These are phyloP conservation scores for Austroboletus olivaceoglutinosus DNA, from an alignment of 1,284 basidiomycete species.

Conservation along the genomic window DNA sequence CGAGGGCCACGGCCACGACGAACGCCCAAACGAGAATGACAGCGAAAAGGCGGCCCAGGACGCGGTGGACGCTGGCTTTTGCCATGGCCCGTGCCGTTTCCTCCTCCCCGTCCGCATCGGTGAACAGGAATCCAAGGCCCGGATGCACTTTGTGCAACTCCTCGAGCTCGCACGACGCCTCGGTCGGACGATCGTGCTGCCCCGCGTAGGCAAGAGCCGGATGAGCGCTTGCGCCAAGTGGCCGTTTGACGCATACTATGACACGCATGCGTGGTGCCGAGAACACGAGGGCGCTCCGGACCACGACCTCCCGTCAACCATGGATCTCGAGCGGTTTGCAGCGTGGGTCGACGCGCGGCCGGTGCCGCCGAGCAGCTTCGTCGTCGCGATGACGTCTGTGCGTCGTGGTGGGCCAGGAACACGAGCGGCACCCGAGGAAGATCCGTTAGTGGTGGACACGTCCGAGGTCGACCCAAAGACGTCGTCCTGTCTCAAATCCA, in stretches of 20 bases:
- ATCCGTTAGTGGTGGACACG: constrained; percentile 7
- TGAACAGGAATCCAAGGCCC: constrained; percentile 51
- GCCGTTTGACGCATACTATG: constrained; percentile 47
- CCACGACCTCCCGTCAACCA: neutral
- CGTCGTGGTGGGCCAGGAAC: neutral
- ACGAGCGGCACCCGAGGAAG: neutral
- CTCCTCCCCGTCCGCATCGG: constrained; percentile 46
- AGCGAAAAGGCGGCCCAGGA: too few species aligned
- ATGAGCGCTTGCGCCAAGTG: constrained; percentile 46
- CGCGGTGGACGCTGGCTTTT: constrained; percentile 14
- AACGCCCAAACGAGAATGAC: neutral
- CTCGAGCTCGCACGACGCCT: constrained; percentile 40
- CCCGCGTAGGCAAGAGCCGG: constrained; percentile 49
- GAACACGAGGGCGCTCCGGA: neutral
- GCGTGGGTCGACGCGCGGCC: constrained; percentile 17
- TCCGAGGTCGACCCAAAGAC: constrained; percentile 16
- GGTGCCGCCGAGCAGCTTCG: constrained; percentile 1
- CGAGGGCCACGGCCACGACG: neutral
- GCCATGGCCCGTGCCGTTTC: constrained; percentile 37
- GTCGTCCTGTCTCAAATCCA: constrained; percentile 33
- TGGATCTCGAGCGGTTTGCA: constrained; percentile 15
- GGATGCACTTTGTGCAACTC: constrained; percentile 47
- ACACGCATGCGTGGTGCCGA: constrained; percentile 18
- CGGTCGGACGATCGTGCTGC: constrained; percentile 50
- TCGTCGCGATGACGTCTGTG: constrained; percentile 14